phyloP scores from a whole-genome alignment of 768 basidiomycete genomes.

The Strobilomyces echinocephalus region DNA sequence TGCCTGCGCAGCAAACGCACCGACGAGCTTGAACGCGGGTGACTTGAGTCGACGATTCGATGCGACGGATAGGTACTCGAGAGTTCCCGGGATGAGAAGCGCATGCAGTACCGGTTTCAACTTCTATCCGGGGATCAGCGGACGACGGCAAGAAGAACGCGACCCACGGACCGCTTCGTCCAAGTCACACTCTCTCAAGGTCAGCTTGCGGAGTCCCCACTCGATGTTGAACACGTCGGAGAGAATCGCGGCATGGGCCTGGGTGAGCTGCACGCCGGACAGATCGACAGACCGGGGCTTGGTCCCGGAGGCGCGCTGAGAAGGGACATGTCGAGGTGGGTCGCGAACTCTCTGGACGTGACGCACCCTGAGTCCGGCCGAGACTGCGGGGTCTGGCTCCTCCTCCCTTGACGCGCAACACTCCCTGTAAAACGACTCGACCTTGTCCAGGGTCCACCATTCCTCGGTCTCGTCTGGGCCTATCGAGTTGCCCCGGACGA shows the following conservation, averaged over 20 bases:
- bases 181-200: constrained; percentile 81
- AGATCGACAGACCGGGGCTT: constrained; percentile 72
- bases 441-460: constrained; percentile 84
- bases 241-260: constrained; percentile 68
- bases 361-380: constrained; percentile 65
- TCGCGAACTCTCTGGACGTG: background rate
- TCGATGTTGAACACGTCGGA: constrained; percentile 90
- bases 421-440: constrained; percentile 83
- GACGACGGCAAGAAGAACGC: background rate
- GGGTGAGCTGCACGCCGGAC: constrained; percentile 72
- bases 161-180: constrained; percentile 61
- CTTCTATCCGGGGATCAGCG: constrained; percentile 39
- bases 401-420: constrained; percentile 80
- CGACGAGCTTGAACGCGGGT: constrained; percentile 72
- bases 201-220: constrained; percentile 86
- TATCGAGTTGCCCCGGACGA: constrained; percentile 54
- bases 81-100: constrained; percentile 73
- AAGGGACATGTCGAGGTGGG: background rate
- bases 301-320: constrained; percentile 47
- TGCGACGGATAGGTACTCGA: constrained; percentile 81
- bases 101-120: constrained; percentile 90
- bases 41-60: constrained; percentile 80
- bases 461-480: constrained; percentile 40
- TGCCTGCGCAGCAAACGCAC: constrained; percentile 76
- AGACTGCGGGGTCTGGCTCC: constrained; percentile 57